Evolutionary conservation across 352 stramenopile genomes (phyloP), one percentile per base, ranked within the genome.

Genomic region (Phytophthora podocarpi): DNA sequence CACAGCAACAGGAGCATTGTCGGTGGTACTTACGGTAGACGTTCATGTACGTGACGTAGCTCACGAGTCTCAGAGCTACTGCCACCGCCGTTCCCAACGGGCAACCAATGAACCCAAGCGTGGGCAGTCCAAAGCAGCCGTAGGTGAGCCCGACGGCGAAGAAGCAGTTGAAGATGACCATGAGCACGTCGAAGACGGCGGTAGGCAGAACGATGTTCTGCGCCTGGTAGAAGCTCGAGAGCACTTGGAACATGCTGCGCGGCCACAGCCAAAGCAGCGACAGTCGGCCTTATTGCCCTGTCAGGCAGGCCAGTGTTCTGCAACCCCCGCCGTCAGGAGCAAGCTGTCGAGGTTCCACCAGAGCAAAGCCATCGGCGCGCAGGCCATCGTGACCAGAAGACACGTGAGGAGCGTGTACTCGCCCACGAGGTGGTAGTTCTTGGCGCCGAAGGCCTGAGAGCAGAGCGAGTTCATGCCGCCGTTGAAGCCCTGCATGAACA

Each of bases 401-500:
- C 62, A 68, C 42, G 75, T 85, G 55, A 88, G 67, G 67, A 89
- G 72, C 40, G 73, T 70, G 61, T 90, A 93, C 46, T 82, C 71
- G 23, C 71, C 78, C n/a, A 93, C 55, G 16, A 96, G 47, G 13
- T 83, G 64, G 42, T 75, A 93, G 67, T 96, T 95, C 46, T 87
- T 87, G 47, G 87, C 85, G 15, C 89, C 89, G 40, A 94, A 92
- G 18, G 88, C 88, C 53, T 96, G 88, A 35, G 84, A 92, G 59
- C 76, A 91, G n/a, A 96, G 78, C 41, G 82, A 65, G 59, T 91
- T 95, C 59, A 94, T 82, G 23, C 85, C 85, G 40, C 80, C 69
- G 55, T 90, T 91, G 49, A 94, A 89, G 35, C 85, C 78, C 50
- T 92, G 85, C 78, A 90, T 91, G 57, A 89, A 84, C 18, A 94